phyloP scores from a whole-genome alignment of 345 rosid species.

The Erodium maritimum region DNA sequence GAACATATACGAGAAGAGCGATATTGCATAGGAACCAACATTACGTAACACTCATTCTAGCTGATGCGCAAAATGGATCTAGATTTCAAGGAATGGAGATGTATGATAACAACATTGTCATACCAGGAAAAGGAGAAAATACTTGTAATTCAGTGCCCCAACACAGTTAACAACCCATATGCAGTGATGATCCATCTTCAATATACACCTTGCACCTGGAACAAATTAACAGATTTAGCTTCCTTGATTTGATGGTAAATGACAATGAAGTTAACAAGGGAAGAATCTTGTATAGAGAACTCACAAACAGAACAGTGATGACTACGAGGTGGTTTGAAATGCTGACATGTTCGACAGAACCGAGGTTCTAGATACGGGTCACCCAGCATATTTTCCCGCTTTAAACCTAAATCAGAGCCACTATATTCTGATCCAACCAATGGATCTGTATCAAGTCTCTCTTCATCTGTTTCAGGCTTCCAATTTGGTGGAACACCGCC shows the following conservation, averaged over 20 bases:
- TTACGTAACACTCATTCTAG: too few relatives aligned
- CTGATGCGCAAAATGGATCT: too few relatives aligned
- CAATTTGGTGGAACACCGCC: conserved; percentile 72
- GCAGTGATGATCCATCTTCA: conserved; percentile 89
- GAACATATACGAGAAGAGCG: too few relatives aligned
- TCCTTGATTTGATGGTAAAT: too few relatives aligned
- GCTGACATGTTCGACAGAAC: conserved; percentile 60
- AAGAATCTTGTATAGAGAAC: conserved; percentile 10
- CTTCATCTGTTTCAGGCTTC: conserved; percentile 50
- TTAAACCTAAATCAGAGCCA: conserved; percentile 11
- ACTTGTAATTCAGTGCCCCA: conserved; percentile 75
- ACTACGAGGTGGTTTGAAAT: conserved; percentile 56
- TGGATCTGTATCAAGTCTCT: conserved; percentile 33
- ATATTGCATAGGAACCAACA: too few relatives aligned
- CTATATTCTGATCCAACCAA: conserved; percentile 21
- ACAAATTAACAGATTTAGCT: conserved; percentile 12
- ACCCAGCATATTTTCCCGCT: conserved; percentile 12
- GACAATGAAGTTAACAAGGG: too few relatives aligned
- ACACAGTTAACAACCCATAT: conserved; percentile 90
- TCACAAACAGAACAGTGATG: conserved; percentile 84
- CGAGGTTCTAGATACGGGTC: conserved; percentile 31
- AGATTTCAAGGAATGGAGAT: too few relatives aligned
- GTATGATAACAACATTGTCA: conserved; percentile 9
- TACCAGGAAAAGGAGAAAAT: conserved; percentile 79
- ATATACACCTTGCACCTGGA: conserved; percentile 72